These are phyloP conservation scores for Aureobasidium mangrovei DNA, from an alignment of 2,329 filamentous ascomycete genomes.

Conservation along the genomic window DNA sequence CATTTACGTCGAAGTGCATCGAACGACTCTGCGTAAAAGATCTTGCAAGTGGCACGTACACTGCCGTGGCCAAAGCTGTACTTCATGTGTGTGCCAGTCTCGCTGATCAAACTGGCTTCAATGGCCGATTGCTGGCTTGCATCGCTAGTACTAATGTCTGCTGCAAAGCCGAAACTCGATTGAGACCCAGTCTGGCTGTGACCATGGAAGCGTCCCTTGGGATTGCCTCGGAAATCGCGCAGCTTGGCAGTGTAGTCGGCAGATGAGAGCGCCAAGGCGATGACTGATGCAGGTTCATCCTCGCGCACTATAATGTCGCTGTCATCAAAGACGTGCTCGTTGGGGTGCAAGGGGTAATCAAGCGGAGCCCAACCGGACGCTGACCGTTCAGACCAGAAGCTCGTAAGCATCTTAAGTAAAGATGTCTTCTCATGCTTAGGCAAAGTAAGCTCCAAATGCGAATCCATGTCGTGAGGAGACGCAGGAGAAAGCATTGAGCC, in stretches of 20 bases:
- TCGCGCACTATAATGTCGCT: conserved; percentile 95
- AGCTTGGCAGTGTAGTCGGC: conserved; percentile 80
- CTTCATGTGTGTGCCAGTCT: conserved; percentile 85
- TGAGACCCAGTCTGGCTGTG: conserved; percentile 21
- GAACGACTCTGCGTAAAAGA: conserved; percentile 97
- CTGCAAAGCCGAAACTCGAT: conserved; percentile 15
- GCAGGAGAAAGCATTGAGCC: conserved; percentile 45
- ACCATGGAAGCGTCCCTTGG: conserved; percentile 19
- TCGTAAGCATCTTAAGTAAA: conserved; percentile 88
- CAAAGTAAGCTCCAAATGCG: conserved; percentile 61
- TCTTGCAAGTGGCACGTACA: conserved; percentile 95
- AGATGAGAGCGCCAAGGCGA: conserved; percentile 84
- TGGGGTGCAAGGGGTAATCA: conserved; percentile 74
- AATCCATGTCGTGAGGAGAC: conserved; percentile 43
- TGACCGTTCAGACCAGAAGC: conserved; percentile 96
- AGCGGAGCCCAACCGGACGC: conserved; percentile 88
- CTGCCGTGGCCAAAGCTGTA: conserved; percentile 91
- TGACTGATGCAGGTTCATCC: conserved; percentile 92
- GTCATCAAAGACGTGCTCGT: conserved; percentile 93
- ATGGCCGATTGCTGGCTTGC: conserved; percentile 57
- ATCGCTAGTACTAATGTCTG: conserved; percentile 8
- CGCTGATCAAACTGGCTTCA: conserved; percentile 74
- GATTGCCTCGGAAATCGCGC: conserved; percentile 43
- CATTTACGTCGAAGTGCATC: conserved; percentile 90
- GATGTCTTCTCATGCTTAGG: conserved; percentile 90